phyloP scores from a whole-genome alignment of 2,329 filamentous ascomycete species.

The Alternaria longipes region DNA sequence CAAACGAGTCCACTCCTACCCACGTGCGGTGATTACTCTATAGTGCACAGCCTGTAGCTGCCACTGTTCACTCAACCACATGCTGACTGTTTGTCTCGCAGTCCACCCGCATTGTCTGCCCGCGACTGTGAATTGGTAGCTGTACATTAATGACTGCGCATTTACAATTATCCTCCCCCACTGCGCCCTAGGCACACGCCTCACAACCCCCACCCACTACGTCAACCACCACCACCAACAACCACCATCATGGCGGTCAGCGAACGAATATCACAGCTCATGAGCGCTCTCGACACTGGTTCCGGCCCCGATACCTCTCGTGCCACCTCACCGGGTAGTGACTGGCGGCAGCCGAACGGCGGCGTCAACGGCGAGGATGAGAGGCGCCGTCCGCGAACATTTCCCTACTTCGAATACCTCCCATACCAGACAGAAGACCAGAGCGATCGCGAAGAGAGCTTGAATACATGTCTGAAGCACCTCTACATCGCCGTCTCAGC shows the following conservation, averaged over 20 bases:
- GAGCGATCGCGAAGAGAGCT: conserved; percentile 75
- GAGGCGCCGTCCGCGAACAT: conserved; percentile 81
- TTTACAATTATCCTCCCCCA: conserved; percentile 17
- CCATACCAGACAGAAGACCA: conserved; percentile 90
- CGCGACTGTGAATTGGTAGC: conserved; percentile 24
- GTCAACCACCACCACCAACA: conserved; percentile 6
- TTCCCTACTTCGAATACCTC: conserved; percentile 88
- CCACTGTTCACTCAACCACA: conserved; percentile 14
- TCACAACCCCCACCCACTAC: conserved; percentile 25
- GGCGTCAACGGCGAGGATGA: conserved; percentile 56
- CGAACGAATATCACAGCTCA: conserved; percentile 55
- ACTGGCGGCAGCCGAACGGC: conserved; percentile 64
- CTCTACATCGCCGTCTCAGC: conserved; percentile 91
- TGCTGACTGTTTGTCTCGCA: conserved; percentile 26
- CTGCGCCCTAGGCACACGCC: conserved; percentile 28
- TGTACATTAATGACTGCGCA: conserved; percentile 38
- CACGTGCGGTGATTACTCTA: conserved; percentile 16
- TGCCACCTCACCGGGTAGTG: conserved; percentile 81
- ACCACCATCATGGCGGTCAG: conserved; percentile 49
- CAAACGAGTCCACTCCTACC: conserved; percentile 6
- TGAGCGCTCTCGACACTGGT: conserved; percentile 49
- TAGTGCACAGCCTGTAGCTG: conserved; percentile 12
- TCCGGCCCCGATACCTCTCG: conserved; percentile 77
- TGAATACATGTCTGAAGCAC: conserved; percentile 89
- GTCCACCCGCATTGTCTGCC: conserved; percentile 15